These are phyloP conservation scores for Achaetomiella virescens DNA, from an alignment of 495 filamentous ascomycete genomes.

Conservation along the genomic window DNA sequence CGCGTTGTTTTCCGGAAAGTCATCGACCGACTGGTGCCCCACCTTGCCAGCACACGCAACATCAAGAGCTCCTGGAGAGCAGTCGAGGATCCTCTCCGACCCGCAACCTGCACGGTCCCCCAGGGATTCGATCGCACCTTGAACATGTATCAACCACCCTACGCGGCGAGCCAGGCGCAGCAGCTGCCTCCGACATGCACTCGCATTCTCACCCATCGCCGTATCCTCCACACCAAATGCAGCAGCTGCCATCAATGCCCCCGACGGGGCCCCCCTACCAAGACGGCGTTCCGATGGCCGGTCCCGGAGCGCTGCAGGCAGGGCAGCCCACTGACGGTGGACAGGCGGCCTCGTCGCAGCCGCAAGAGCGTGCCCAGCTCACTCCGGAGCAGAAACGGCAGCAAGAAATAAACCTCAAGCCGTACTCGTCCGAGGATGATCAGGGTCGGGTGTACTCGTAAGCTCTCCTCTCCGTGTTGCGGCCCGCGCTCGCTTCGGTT, in stretches of 20 bases:
- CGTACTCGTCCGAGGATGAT: conserved; percentile 26
- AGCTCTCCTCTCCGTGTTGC: not conserved
- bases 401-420: conserved; percentile 23
- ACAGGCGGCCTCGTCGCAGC: conserved; percentile 9
- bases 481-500: not conserved
- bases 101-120: conserved; percentile 8
- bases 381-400: conserved; percentile 27
- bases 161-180: conserved; percentile 19
- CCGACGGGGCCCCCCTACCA: conserved; percentile 22
- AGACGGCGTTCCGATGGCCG: conserved; percentile 19
- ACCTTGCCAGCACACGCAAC: not conserved
- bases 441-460: conserved; percentile 27
- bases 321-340: conserved; percentile 15
- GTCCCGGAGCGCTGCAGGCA: conserved; percentile 16
- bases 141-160: conserved; percentile 24
- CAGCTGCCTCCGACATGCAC: conserved; percentile 18
- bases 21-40: not conserved
- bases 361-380: conserved; percentile 21
- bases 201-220: conserved; percentile 11
- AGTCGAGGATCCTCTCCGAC: not conserved
- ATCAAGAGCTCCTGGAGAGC: not conserved
- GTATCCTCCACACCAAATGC: conserved; percentile 18
- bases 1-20: not conserved
- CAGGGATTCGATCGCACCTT: conserved; percentile 11
- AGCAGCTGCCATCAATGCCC: conserved; percentile 28